Evolutionary conservation across 2,329 filamentous ascomycete genomes (phyloP), one percentile per base, ranked within the genome.

Genomic region (Myriosclerotinia scirpicola): DNA sequence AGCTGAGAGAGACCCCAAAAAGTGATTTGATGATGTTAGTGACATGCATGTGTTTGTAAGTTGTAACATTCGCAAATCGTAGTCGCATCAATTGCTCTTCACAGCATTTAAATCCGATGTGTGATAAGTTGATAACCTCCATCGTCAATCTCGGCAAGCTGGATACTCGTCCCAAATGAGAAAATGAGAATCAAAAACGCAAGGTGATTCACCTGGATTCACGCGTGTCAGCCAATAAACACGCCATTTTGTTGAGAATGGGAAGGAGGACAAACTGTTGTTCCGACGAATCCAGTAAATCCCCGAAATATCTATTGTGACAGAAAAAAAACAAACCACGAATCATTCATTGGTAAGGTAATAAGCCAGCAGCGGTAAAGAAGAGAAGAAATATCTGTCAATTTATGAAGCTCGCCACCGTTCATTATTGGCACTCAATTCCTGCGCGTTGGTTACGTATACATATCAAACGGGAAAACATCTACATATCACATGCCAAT

Each of bases 61-160:
- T 58, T 52, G 44, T 54, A 65, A 58, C 34, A n/a, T 48, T 40
- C 54, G 42, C 56, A 36, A 48, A 59, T 22, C 42, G 30, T 54
- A 50, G 14, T 44, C 38, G 55, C 56, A 48, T 54, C 26, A 52
- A 54, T 54, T 54, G 20, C 55, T 61, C 36, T 66, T 66, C 64
- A 48, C 55, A 54, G 38, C 64, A 34, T 60, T 26, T 17, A 54
- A 38, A 60, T 61, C 64, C 14, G 22, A 53, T 46, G 30, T 34
- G 6, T 34, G 54, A 65, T n/a, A n/a, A n/a, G n/a, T n/a, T n/a
- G n/a, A n/a, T 61, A 50, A 61, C 64, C 61, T 65, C 64, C 61
- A 59, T 66, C 64, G 60, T 65, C 64, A 66, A 59, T 66, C 64
- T 66, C 44, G 58, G 55, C 64, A 60, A 52, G 54, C 64, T 53